phyloP scores from a whole-genome alignment of 2,329 filamentous ascomycete genomes.

The Cyanodermella asteris region DNA sequence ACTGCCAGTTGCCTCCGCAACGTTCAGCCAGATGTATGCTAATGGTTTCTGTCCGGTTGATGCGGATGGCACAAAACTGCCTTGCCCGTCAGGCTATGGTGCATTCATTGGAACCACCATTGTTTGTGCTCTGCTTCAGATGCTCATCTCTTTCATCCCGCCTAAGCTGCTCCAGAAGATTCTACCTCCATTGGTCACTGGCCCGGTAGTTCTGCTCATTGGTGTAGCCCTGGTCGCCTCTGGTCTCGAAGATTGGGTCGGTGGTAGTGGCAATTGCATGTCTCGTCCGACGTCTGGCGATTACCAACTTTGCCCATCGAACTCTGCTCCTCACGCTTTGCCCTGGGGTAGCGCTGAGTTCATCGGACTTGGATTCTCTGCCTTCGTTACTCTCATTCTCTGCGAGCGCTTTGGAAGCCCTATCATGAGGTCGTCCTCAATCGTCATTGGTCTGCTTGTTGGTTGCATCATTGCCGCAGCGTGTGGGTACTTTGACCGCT shows the following conservation, averaged over 20 bases:
- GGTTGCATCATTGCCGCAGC: constrained; percentile 46
- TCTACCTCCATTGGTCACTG: constrained; percentile 48
- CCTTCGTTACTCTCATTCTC: constrained; percentile 45
- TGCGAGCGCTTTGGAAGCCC: constrained; percentile 48
- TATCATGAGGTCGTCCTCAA: constrained; percentile 47
- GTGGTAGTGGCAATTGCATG: constrained; percentile 29
- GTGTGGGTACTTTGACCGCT: constrained; percentile 40
- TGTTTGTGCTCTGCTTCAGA: constrained; percentile 32
- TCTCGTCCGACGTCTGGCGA: constrained; percentile 20
- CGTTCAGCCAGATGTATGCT: constrained; percentile 39
- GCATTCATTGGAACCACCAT: constrained; percentile 36
- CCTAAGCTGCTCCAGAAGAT: constrained; percentile 36
- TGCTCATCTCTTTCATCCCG: constrained; percentile 41
- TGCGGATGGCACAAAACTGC: constrained; percentile 32
- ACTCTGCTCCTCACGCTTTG: constrained; percentile 36
- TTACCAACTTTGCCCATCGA: constrained; percentile 34
- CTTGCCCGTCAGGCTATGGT: constrained; percentile 45
- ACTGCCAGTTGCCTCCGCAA: constrained; percentile 40
- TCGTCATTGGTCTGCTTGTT: constrained; percentile 41
- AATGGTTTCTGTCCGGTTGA: constrained; percentile 40
- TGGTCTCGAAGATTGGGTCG: constrained; percentile 48
- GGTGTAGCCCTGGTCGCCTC: constrained; percentile 40
- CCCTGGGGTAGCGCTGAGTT: constrained; percentile 42
- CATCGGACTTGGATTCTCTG: constrained; percentile 44
- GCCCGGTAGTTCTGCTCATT: constrained; percentile 44